phyloP scores from a whole-genome alignment of 208 protist genomes.

The Porcisia hertigi region DNA sequence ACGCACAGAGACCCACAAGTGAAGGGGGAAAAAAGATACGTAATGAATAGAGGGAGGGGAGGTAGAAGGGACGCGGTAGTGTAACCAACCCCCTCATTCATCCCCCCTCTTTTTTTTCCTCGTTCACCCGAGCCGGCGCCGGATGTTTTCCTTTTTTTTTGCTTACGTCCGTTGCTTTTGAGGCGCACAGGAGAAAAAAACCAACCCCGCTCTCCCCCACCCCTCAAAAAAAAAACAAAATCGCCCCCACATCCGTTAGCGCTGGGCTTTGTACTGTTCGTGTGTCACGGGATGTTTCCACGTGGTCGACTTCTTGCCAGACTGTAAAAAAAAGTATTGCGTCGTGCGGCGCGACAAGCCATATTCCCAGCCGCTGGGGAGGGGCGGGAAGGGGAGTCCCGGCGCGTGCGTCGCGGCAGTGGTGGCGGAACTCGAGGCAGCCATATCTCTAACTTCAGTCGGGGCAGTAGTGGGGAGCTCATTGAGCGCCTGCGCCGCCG shows the following conservation, averaged over 20 bases:
- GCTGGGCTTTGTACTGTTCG: conserved; percentile 33
- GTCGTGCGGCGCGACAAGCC: conserved; percentile 33
- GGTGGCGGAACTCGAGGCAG: neutral
- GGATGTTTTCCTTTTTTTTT: too few species aligned
- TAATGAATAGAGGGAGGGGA: too few species aligned
- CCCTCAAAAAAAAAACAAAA: neutral
- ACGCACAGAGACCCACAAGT: too few species aligned
- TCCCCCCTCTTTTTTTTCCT: too few species aligned
- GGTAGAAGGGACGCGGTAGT: too few species aligned
- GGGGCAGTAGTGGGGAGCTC: neutral
- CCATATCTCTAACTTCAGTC: neutral
- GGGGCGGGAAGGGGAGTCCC: conserved; percentile 28
- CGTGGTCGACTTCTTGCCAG: conserved; percentile 35
- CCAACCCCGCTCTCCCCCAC: too few species aligned
- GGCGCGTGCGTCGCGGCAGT: conserved; percentile 11
- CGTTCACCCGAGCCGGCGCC: too few species aligned
- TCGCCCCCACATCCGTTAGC: neutral
- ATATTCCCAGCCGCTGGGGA: conserved; percentile 32
- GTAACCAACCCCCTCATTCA: too few species aligned
- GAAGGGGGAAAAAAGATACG: too few species aligned
- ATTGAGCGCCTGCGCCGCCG: neutral
- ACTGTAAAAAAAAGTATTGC: conserved; percentile 38
- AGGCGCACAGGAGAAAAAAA: too few species aligned
- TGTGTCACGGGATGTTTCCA: conserved; percentile 40
- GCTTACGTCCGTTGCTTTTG: too few species aligned